Evolutionary conservation across 2,329 filamentous ascomycete genomes (phyloP), one percentile per base, ranked within the genome.

Genomic region (Huntiella bhutanensis): DNA sequence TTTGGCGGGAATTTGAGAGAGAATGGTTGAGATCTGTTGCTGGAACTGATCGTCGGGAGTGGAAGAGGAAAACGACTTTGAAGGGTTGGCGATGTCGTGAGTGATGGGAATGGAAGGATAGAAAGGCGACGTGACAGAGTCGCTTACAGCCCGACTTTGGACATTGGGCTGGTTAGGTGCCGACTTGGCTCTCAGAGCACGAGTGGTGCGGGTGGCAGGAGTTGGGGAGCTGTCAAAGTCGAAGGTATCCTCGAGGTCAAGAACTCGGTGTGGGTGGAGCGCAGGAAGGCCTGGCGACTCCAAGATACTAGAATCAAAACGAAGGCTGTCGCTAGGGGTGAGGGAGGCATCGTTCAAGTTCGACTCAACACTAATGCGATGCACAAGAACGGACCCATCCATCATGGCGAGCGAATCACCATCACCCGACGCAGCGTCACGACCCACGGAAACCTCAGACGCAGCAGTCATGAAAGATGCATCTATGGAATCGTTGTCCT

Each of bases 1-100:
- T 51, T 78, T 77, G 32, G 80, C 79, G 2, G 85, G 84, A 51
- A 92, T 82, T 15, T 71, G 80, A 49, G 76, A 75, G 35, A 92
- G 70, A 48, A 92, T 82, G 44, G 81, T 75, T 55, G 75, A 81
- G 42, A 93, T 87, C 57, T 87, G 84, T 51, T 78, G 75, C 53
- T 85, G 82, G 11, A 93, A 68, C 47, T 83, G 73, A 52, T 84
- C 77, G 52, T 80, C 75, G 4, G 42, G 41, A 6, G 42, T 41
- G 5, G 32, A 0, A 12, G 33, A 16, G 13, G 69, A 56, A 63
- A 35, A 54, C 54, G 4, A 58, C 57, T 1, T 61, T 37, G 55
- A 56, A 7, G 37, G 37, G 10, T 32, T 41, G n/a, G 32, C 33
- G 11, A 49, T 41, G 5, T 61, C 57, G 7, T 52, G 51, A 0